Evolutionary conservation across 1,139 yeast species (phyloP).

Genomic region (Candida tropicalis): DNA sequence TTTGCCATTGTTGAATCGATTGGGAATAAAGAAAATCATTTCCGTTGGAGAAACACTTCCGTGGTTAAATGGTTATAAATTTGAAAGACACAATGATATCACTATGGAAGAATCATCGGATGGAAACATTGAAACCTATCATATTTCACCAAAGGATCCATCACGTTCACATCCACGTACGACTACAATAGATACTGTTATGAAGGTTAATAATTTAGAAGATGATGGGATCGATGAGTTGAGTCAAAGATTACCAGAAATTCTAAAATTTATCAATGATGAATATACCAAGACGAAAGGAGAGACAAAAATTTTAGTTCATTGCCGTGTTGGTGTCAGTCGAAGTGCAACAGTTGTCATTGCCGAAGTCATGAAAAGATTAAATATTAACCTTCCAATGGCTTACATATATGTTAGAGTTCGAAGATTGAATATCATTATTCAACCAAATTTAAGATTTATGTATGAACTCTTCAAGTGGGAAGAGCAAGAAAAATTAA

Average conservation of each 20-base stretch:
- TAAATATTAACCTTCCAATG: conserved; percentile 37
- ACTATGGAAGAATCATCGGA: conserved; percentile 25
- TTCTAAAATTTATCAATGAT: conserved; percentile 39
- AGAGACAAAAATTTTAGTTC: conserved; percentile 41
- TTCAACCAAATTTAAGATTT: conserved; percentile 51
- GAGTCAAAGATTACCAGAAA: conserved; percentile 34
- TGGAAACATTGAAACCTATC: conserved; percentile 37
- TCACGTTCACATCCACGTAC: conserved; percentile 9
- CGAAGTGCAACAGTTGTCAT: conserved; percentile 53
- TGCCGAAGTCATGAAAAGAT: conserved; percentile 50
- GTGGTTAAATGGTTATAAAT: conserved; percentile 51
- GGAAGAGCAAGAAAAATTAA: conserved; percentile 33
- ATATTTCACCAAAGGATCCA: conserved; percentile 23
- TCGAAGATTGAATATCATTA: conserved; percentile 47
- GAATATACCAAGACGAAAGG: conserved; percentile 32
- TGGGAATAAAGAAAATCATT: conserved; percentile 76
- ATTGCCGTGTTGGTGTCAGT: conserved; percentile 55
- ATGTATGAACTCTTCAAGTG: conserved; percentile 54
- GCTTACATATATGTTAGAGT: conserved; percentile 52
- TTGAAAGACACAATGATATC: conserved; percentile 30
- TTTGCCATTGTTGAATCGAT: conserved; percentile 57
- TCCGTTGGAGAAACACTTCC: conserved; percentile 86
- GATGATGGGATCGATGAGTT: conserved; percentile 53
- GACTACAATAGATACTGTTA: conserved; percentile 33
- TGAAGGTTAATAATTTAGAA: conserved; percentile 48